Base-by-base conservation (phyloP, 352 stramenopile species). In the Halophytophthora polymorphica region DNA sequence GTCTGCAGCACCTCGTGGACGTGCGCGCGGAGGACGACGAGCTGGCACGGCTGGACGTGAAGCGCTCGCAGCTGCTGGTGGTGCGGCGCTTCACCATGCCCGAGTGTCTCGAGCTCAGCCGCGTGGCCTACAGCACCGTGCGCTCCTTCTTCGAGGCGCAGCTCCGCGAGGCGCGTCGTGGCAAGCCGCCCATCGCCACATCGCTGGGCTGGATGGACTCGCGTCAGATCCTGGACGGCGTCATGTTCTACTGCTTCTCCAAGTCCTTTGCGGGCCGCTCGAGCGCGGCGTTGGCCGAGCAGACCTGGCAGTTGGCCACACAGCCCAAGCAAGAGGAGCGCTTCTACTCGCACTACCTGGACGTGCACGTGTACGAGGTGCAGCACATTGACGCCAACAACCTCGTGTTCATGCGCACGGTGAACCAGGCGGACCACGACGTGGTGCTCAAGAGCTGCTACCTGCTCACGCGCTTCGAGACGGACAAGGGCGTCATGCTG, bases 391-490 rank as follows among this genome's bases (percentile, higher is more conserved):
- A 82, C 44, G 53, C 62, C 25, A 76, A 73, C 55, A 82, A 77
- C 49, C 25, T 68, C 18, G 48, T 77, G n/a, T 64, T 60, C 45
- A 57, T 69, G 41, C 65, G 65, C 29, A 81, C 68, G 8, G 45
- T 77, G 42, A 66, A 74, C 37, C 68, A 76, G 42, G 60, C 56
- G 18, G 65, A 72, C 45, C 65, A 70, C 12, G 57, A 77, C 22
- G 56, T 70, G 33, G 61, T 76, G 23, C 53, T 76, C 21, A 76
- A 76, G 49, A 72, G 61, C 25, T 38, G 78, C 7, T 67, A 67
- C 34, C 58, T 82, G 49, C 56, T 82, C 35, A 77, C 71, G 22
- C 71, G 62, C 33, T 76, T 82, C 41, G 56, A 72, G 58, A 73
- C 66, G 17, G 68, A 82, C 39, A 64, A 62, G 15, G 71, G 71